Conservation (phyloP, 2,329 filamentous ascomycete species). For the Sclerotinia sclerotiorum region DNA sequence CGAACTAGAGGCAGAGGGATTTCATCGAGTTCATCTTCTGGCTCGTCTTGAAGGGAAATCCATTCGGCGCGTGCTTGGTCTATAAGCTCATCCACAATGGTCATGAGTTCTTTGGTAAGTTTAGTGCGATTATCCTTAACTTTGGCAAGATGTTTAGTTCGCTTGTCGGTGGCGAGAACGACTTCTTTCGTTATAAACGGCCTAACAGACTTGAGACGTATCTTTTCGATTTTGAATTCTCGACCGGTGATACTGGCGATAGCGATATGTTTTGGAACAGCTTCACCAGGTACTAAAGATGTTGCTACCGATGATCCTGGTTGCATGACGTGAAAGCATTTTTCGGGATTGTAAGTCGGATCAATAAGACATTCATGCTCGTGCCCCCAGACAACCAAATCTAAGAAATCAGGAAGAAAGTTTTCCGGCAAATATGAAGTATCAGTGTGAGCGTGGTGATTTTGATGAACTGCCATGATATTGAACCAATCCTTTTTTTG, state of each 20-base stretch:
- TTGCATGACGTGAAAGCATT: conserved; percentile 93
- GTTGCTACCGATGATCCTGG: conserved; percentile 95
- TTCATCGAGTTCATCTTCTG: conserved; percentile 57
- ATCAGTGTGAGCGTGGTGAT: conserved; percentile 87
- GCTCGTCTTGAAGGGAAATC: conserved; percentile 70
- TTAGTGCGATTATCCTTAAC: conserved; percentile 81
- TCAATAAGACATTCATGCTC: conserved; percentile 96
- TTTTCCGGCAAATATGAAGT: conserved; percentile 94
- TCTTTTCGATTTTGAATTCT: conserved; percentile 75
- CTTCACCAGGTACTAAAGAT: conserved; percentile 85
- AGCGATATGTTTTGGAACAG: conserved; percentile 85
- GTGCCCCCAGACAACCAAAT: conserved; percentile 94
- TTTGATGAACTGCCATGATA: conserved; percentile 90
- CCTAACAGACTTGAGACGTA: conserved; percentile 82
- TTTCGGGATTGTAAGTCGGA: conserved; percentile 78
- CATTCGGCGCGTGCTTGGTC: conserved; percentile 79
- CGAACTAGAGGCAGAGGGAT: conserved; percentile 81
- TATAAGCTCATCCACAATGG: conserved; percentile 83
- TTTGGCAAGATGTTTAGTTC: conserved; percentile 74
- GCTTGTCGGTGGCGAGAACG: conserved; percentile 69
- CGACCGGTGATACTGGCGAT: conserved; percentile 81
- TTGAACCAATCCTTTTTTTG: conserved; percentile 95
- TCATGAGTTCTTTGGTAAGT: conserved; percentile 73
- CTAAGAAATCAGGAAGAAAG: conserved; percentile 86
- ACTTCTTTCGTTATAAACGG: conserved; percentile 89